Evolutionary conservation across 176 grass and related monocot genomes (phyloP).

Genomic region (Oryza coarctata): DNA sequence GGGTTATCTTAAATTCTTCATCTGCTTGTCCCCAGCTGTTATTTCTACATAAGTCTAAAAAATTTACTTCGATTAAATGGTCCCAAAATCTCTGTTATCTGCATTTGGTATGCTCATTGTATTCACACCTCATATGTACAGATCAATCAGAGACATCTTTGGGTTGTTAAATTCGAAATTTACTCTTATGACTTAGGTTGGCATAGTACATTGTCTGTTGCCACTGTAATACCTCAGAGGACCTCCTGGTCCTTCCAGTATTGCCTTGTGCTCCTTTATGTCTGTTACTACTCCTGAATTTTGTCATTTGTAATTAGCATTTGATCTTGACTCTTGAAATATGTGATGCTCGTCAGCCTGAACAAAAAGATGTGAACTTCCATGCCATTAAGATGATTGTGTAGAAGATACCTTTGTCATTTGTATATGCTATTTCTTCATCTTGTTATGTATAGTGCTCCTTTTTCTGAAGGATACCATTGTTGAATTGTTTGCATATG

Average conservation of each 20-base stretch:
- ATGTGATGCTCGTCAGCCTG: background rate
- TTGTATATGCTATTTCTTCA: background rate
- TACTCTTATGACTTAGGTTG: background rate
- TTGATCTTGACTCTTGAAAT: background rate
- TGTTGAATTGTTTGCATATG: background rate
- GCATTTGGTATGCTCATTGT: background rate
- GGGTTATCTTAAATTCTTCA: background rate
- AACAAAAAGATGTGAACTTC: conserved; percentile 1
- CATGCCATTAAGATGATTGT: background rate
- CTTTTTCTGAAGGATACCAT: background rate
- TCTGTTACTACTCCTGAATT: background rate
- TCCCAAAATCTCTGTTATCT: background rate
- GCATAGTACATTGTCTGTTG: background rate
- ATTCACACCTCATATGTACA: background rate
- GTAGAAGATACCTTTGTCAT: background rate
- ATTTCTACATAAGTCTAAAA: background rate
- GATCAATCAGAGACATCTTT: background rate
- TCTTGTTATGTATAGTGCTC: background rate
- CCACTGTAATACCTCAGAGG: background rate
- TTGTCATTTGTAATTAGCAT: background rate
- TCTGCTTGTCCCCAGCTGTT: background rate
- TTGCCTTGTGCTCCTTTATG: background rate
- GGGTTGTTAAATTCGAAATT: background rate
- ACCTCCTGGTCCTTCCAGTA: background rate
- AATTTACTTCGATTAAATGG: background rate